Percentiles rank a stretch among this genome's conserved stretches.
These are phyloP conservation scores for Penicillium sp. DNA, from an alignment of 2,329 filamentous ascomycete genomes.

Conservation along the genomic window DNA sequence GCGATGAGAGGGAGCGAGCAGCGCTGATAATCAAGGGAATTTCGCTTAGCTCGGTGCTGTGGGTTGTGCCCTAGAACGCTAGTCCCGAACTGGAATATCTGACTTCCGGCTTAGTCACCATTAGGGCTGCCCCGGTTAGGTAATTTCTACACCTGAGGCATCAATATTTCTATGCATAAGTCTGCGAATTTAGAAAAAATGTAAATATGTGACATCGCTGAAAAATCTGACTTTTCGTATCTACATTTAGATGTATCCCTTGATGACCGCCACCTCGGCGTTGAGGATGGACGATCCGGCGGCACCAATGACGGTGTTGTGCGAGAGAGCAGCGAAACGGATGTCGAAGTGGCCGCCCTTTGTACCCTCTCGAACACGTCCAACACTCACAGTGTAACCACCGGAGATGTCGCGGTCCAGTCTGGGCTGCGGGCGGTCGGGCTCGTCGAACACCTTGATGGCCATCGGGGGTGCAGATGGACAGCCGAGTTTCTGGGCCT, in stretches of 20 bases:
- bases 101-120: neutral
- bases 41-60: conserved; percentile 33
- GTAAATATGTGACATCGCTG: conserved; percentile 18
- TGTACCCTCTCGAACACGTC: conserved; percentile 79
- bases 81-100: conserved; percentile 22
- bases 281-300: conserved; percentile 96
- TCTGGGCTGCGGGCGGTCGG: conserved; percentile 85
- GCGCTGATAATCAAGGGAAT: conserved; percentile 17
- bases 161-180: neutral
- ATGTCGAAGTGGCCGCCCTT: conserved; percentile 82
- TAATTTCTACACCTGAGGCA: neutral
- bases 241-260: conserved; percentile 67
- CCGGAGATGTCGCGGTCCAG: conserved; percentile 80
- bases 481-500: conserved; percentile 79
- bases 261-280: conserved; percentile 85
- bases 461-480: conserved; percentile 78
- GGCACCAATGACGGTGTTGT: conserved; percentile 89
- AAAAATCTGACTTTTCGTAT: conserved; percentile 19
- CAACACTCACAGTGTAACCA: conserved; percentile 89
- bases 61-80: conserved; percentile 33
- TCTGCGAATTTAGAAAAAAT: neutral
- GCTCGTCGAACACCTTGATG: conserved; percentile 86
- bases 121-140: conserved; percentile 3
- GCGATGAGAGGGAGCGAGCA: conserved; percentile 22
- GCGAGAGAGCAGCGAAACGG: conserved; percentile 90